Conservation (phyloP, 192 early-diverging fungal species). For the Gonapodya sp. region DNA sequence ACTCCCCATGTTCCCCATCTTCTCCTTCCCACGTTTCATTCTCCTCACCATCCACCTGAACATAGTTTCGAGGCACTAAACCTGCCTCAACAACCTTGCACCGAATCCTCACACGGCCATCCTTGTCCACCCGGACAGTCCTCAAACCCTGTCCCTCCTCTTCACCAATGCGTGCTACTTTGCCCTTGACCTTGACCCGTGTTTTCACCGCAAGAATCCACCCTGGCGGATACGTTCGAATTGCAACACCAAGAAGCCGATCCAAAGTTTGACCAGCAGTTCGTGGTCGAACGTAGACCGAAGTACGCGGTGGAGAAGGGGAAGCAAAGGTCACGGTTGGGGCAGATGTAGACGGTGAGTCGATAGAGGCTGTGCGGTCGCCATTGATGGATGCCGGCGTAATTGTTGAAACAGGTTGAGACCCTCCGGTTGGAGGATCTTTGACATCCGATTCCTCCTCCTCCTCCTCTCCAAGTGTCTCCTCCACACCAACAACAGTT, state of each 20-base stretch:
- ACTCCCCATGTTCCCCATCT: too few species aligned
- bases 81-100: background rate
- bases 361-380: conserved; percentile 5
- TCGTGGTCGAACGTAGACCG: background rate
- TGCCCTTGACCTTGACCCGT: conserved; percentile 3
- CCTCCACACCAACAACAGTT: background rate
- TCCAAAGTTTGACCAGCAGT: background rate
- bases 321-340: too few species aligned
- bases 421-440: background rate
- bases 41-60: background rate
- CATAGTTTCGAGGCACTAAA: conserved; percentile 2
- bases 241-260: background rate
- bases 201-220: background rate
- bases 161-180: background rate
- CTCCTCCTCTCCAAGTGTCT: background rate
- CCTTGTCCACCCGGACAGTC: conserved; percentile 4
- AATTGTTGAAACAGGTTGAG: background rate
- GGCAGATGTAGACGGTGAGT: background rate
- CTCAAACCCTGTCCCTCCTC: background rate
- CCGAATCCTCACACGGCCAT: background rate
- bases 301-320: background rate
- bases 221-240: background rate
- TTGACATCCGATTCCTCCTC: background rate
- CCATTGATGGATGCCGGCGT: background rate
- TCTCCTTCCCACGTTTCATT: background rate